Evolutionary conservation across 2,329 filamentous ascomycete genomes (phyloP).

Genomic region (Penicillium griseofulvum): DNA sequence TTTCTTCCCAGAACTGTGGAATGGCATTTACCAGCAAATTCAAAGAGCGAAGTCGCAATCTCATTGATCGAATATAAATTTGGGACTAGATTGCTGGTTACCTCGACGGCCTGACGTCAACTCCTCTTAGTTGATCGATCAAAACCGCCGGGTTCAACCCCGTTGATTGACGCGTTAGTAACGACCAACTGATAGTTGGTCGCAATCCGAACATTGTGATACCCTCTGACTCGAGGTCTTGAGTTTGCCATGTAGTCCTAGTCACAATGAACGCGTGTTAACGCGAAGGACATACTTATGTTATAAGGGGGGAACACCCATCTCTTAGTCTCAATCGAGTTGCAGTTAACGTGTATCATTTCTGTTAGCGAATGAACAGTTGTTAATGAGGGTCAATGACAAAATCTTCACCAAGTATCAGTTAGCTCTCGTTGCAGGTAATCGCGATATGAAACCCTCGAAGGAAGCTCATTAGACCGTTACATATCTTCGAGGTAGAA

Average conservation of each 20-base stretch:
- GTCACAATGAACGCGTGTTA: neutral
- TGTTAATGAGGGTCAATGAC: too few relatives aligned
- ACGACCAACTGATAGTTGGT: neutral
- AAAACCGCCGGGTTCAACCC: neutral
- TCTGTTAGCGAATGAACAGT: neutral
- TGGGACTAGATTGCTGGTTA: neutral
- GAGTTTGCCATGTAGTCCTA: too few relatives aligned
- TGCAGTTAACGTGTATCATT: neutral
- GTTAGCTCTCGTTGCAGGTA: too few relatives aligned
- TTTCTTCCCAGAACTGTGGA: conserved; percentile 47
- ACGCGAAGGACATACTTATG: too few relatives aligned
- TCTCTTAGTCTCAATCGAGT: neutral
- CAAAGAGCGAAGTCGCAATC: conserved; percentile 20
- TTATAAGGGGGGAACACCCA: too few relatives aligned
- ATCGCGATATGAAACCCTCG: too few relatives aligned
- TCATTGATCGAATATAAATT: neutral
- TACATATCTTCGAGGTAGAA: neutral
- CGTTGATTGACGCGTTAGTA: neutral
- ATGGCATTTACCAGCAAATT: conserved; percentile 42
- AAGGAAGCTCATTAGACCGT: neutral
- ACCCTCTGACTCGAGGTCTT: neutral
- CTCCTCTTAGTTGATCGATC: neutral
- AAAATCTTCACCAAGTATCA: neutral
- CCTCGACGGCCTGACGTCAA: neutral
- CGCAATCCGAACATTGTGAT: neutral